Percentiles rank a stretch among this genome's conserved stretches.
phyloP scores from a whole-genome alignment of 345 rosid genomes.

The Linum usitatissimum region DNA sequence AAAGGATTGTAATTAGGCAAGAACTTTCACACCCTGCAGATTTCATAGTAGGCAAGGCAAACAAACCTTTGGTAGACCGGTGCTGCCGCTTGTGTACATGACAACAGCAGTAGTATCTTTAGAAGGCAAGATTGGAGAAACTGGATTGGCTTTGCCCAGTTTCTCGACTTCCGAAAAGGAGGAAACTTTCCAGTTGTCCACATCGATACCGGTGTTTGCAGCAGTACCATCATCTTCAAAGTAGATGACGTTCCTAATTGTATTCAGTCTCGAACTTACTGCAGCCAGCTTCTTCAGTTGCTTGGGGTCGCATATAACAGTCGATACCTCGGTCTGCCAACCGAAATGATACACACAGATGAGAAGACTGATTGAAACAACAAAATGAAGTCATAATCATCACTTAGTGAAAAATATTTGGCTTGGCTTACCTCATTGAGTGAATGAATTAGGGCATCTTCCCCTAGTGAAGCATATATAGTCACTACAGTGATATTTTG shows the following conservation, averaged over 20 bases:
- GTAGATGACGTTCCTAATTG: constrained; percentile 56
- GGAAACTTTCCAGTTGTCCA: constrained; percentile 38
- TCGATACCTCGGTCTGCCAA: constrained; percentile 71
- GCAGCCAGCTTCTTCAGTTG: constrained; percentile 56
- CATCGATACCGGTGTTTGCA: constrained; percentile 23
- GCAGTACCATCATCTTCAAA: constrained; percentile 46
- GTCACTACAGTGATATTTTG: constrained; percentile 67
- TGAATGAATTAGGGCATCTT: constrained; percentile 71
- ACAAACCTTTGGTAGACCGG: constrained; percentile 82
- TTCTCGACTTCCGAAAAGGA: constrained; percentile 74
- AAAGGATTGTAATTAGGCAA: not conserved
- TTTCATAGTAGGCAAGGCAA: not conserved
- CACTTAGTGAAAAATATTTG: not conserved
- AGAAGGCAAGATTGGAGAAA: constrained; percentile 51
- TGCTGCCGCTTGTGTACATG: constrained; percentile 96
- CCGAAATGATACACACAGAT: constrained; percentile 1
- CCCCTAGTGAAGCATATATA: constrained; percentile 86
- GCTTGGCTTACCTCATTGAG: constrained; percentile 59
- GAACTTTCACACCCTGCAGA: too few relatives aligned
- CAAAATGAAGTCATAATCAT: not conserved
- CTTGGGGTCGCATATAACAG: constrained; percentile 71
- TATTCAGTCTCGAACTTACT: constrained; percentile 41
- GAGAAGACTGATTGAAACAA: not conserved
- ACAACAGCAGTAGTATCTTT: constrained; percentile 62
- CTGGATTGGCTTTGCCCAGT: constrained; percentile 43